Base-by-base conservation (phyloP, 306 rosid species). In the Hippophae rhamnoides region DNA sequence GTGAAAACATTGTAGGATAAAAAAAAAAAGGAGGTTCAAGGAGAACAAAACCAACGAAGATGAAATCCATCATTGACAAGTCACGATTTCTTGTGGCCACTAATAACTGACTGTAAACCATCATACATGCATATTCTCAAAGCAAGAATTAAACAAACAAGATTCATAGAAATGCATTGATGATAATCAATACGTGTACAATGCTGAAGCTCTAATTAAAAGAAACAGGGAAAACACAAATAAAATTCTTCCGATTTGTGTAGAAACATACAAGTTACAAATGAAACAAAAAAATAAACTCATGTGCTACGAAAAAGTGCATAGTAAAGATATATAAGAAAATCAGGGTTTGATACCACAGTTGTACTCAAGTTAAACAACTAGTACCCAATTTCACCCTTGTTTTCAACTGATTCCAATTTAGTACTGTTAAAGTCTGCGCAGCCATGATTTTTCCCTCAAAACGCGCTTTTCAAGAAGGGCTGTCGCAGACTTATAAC, bases 41-140 rank as follows among this genome's bases (percentile, higher is more conserved):
- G 48, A 64, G 56, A 68, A 56, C 63, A 55, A 71, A 69, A 79
- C 58, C 52, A 66, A 70, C 55, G 68, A 70, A 73, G 10, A 67
- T 43, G 52, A 66, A 56, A 69, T 61, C 70, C 57, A 56, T 70
- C 57, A 61, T 65, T 75, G 82, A 67, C 61, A 57, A 67, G 78
- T 63, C 80, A 68, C 61, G 74, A 63, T 50, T 68, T 65, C 62
- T 51, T 65, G 63, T 66, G 74, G 61, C 62, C 67, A 61, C 57
- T 62, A 49, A 63, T 54, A 72, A 72, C 81, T 66, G 82, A 81
- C 74, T 63, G 84, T 78, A 78, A 69, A 60, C 23, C 23, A 69
- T 27, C 47, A 67, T 41, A 46, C 61, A 65, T 14, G 70, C 60
- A 60, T 57, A 54, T 61, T 71, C 46, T 31, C 61, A 72, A 41